A percentile compares a stretch with the other conserved stretches of the same genome.
Evolutionary conservation across 2,329 filamentous ascomycete genomes (phyloP).

Genomic region (Nemania serpens): DNA sequence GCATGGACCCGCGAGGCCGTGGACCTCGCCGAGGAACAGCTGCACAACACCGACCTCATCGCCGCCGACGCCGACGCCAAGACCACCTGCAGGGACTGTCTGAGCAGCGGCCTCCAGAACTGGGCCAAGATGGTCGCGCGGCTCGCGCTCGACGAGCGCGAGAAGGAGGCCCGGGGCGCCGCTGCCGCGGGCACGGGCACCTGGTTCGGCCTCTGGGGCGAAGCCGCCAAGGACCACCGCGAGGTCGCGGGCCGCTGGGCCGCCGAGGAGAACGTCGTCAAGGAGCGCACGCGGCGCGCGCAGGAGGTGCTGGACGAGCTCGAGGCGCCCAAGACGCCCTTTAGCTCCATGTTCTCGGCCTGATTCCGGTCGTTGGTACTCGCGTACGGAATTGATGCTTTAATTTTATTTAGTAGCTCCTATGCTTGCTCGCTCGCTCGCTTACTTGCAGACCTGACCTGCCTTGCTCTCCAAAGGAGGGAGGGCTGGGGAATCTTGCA

Average conservation of each 20-base stretch:
- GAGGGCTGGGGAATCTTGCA: no score
- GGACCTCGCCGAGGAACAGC: slow-evolving; percentile 74
- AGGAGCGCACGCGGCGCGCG: slow-evolving; percentile 56
- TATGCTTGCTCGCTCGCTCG: no score
- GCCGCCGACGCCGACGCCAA: slow-evolving; percentile 53
- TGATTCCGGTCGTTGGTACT: slow-evolving; percentile 40
- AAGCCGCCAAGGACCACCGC: slow-evolving; percentile 35
- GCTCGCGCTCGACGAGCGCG: slow-evolving; percentile 53
- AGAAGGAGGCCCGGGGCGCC: slow-evolving; percentile 19
- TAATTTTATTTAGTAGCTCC: no score
- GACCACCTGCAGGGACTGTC: slow-evolving; percentile 75
- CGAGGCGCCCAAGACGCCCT: slow-evolving; percentile 42
- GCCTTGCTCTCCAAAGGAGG: no score
- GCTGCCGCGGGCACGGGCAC: slow-evolving; percentile 17
- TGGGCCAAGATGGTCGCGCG: slow-evolving; percentile 80
- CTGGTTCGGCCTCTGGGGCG: slow-evolving; percentile 51
- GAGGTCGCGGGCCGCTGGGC: slow-evolving; percentile 54
- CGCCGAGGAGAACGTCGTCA: slow-evolving; percentile 59
- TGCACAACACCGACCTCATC: slow-evolving; percentile 53
- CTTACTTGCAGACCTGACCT: no score
- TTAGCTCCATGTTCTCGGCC: slow-evolving; percentile 48
- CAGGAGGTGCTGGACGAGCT: slow-evolving; percentile 58
- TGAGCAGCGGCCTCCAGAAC: slow-evolving; percentile 76
- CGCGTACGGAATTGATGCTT: no score
- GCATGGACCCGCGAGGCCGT: slow-evolving; percentile 91